Conservation (phyloP, 148 eudicot genomes). For the Cornus florida region DNA sequence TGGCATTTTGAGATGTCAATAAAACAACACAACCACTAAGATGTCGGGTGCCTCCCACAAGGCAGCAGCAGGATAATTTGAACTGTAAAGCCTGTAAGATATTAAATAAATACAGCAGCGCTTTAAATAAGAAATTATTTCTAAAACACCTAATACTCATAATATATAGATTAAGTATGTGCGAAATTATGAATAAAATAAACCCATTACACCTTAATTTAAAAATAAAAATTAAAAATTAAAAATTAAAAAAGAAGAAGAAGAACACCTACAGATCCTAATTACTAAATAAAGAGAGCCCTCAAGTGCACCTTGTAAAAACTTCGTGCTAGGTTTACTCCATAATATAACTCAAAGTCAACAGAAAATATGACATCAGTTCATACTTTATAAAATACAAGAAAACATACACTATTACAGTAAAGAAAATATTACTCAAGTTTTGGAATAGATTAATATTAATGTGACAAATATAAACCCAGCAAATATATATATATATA, state of each 20-base stretch:
- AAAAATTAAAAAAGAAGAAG: neutral
- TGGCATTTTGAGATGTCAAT: constrained; percentile 45
- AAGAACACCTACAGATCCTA: neutral
- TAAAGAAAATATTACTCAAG: too few relatives aligned
- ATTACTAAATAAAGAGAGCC: neutral
- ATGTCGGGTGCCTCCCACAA: constrained; percentile 5
- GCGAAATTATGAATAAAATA: neutral
- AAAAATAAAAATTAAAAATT: neutral
- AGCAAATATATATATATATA: too few relatives aligned
- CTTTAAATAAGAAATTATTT: constrained; percentile 3
- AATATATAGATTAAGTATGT: neutral
- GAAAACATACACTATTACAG: neutral
- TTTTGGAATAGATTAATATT: neutral
- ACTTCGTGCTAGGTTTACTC: neutral
- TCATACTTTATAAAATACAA: too few relatives aligned
- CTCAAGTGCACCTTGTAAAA: neutral
- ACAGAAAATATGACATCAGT: too few relatives aligned
- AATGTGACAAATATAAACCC: neutral
- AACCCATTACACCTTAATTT: neutral
- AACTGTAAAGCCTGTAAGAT: constrained; percentile 4
- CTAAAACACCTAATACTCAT: neutral
- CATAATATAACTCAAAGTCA: neutral
- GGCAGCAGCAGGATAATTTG: constrained; percentile 4
- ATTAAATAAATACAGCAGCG: neutral
- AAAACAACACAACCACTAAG: neutral